phyloP scores from a whole-genome alignment of 2,329 filamentous ascomycete genomes.

The Neopestalotiopsis sp. region DNA sequence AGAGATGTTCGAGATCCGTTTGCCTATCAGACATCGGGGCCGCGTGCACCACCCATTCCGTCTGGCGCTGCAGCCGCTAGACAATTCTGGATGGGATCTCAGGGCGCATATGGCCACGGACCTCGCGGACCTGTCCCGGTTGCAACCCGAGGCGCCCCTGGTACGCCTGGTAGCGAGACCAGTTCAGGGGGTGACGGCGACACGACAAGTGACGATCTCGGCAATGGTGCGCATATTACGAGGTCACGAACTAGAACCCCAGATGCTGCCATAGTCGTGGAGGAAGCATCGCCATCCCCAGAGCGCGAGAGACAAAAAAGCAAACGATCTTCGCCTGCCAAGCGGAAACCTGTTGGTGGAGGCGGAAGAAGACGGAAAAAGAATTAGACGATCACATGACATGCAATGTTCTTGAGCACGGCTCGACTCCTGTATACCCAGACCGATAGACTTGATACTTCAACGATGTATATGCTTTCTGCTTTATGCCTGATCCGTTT shows the following conservation, averaged over 20 bases:
- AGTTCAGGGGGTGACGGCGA: constrained; percentile 37
- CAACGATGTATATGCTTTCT: constrained; percentile 22
- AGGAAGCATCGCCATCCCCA: constrained; percentile 31
- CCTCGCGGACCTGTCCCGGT: constrained; percentile 31
- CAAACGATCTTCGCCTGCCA: constrained; percentile 43
- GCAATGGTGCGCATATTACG: constrained; percentile 28
- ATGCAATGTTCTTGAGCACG: not conserved
- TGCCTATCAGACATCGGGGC: constrained; percentile 54
- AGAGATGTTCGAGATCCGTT: constrained; percentile 50
- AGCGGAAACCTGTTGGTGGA: constrained; percentile 41
- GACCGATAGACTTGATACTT: constrained; percentile 24
- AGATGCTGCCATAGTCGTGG: constrained; percentile 47
- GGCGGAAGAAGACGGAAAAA: constrained; percentile 34
- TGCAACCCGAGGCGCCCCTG: constrained; percentile 40
- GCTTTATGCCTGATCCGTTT: not conserved
- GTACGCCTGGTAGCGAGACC: constrained; percentile 40
- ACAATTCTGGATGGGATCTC: constrained; percentile 42
- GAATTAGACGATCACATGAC: constrained; percentile 29
- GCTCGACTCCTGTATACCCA: constrained; percentile 25
- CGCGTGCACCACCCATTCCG: constrained; percentile 41
- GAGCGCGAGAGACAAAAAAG: constrained; percentile 35
- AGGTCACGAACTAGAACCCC: constrained; percentile 32
- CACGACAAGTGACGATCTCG: constrained; percentile 35
- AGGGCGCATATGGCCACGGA: constrained; percentile 26
- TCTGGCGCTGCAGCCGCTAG: constrained; percentile 38